Percentiles rank a stretch among this genome's conserved stretches.
These are phyloP conservation scores for Whalleya microplaca DNA, from an alignment of 2,329 filamentous ascomycete species.

Conservation along the genomic window DNA sequence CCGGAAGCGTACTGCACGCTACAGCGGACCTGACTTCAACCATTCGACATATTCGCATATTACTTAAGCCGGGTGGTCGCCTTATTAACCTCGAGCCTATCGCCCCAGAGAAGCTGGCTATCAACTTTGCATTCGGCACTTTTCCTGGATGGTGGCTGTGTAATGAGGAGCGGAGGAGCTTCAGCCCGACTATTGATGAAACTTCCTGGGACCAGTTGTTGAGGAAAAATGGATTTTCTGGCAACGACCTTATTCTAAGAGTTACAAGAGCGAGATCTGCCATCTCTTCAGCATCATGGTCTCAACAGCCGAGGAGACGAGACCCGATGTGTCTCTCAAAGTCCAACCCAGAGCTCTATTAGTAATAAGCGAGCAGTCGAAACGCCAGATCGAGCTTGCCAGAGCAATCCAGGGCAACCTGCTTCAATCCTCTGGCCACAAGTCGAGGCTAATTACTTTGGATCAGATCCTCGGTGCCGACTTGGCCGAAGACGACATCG, in stretches of 20 bases:
- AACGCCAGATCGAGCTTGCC: no score
- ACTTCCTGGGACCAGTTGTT: conserved; percentile 19
- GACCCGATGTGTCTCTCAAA: no score
- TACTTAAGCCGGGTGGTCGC: conserved; percentile 14
- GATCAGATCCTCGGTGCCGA: no score
- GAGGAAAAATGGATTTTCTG: conserved; percentile 22
- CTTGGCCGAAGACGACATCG: no score
- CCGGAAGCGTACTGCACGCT: conserved; percentile 21
- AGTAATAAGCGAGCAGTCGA: no score
- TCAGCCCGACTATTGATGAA: conserved; percentile 4
- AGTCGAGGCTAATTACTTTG: no score
- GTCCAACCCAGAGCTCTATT: no score
- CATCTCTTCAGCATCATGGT: conserved; percentile 32
- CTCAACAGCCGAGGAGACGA: conserved; percentile 8
- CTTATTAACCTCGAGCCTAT: conserved; percentile 21
- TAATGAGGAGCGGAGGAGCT: conserved; percentile 11
- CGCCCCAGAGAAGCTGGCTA: conserved; percentile 25
- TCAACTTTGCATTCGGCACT: conserved; percentile 30
- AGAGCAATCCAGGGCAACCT: no score
- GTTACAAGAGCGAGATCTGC: conserved; percentile 11
- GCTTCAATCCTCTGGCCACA: no score
- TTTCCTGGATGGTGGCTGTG: conserved; percentile 21
- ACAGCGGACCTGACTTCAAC: conserved; percentile 12
- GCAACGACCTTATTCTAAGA: conserved; percentile 19
- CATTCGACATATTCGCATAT: conserved; percentile 16